Base-by-base conservation (phyloP, 805 yeast species). In the Teunomyces funiuensis region DNA sequence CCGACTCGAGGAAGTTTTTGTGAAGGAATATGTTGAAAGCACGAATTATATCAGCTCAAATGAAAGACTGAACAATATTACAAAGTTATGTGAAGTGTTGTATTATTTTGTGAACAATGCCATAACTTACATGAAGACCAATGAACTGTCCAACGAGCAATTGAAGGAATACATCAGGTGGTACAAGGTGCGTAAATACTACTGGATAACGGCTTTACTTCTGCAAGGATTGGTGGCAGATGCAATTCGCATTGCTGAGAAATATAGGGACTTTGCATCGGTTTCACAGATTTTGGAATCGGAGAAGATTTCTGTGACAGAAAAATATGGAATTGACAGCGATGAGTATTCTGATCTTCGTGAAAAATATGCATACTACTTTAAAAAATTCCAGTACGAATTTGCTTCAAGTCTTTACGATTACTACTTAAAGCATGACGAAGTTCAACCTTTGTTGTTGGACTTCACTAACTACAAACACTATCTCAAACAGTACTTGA, bases 341-440 rank as follows among this genome's bases (percentile, higher is more conserved):
- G n/a, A 18, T 4, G 58, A 58, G 34, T 47, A 47, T 28, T 30
- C 43, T 14, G 43, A 43, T 20, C 42, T 53, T 36, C 39, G 47
- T 9, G 49, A 49, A 18, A 58, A 52, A 37, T 79, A 80, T 48
- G 69, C 65, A 15, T 61, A 65, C 25, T 85, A 76, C 55, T 80
- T 87, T 54, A 73, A 74, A 11, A 71, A 70, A 38, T 86, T 77
- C 60, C 87, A 83, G 1, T 83, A 82, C 52, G 69, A 61, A 3
- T 89, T 89, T 69, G 95, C 95, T 0, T 54, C 69, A 4, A 73
- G 76, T 1, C 66, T 88, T 20, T 89, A 81, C 58, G 68, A 69
- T 15, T 77, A 76, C 57, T 83, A 80, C 50, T 68, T 84, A 15
- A 62, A 69, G 30, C 57, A 73, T 5, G 78, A 77, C 25, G 76